phyloP scores from a whole-genome alignment of 352 stramenopile species.

The Globisporangium iwayamae region DNA sequence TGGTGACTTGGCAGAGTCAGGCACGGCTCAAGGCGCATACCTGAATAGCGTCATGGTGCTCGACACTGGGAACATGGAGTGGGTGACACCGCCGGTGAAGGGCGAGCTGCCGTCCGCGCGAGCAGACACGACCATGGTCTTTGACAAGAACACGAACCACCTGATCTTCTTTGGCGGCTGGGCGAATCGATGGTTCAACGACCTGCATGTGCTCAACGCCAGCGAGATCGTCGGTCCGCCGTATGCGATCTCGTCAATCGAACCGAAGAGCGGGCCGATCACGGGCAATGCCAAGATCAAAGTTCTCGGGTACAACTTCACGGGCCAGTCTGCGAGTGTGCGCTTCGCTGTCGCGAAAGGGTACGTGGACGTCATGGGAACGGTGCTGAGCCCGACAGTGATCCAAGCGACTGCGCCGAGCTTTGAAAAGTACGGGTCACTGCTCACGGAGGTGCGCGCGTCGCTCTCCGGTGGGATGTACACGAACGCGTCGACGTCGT shows the following conservation, averaged over 20 bases:
- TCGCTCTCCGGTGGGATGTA: slow-evolving; percentile 89
- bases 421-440: slow-evolving; percentile 92
- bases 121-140: slow-evolving; percentile 92
- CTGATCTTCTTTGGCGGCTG: slow-evolving; percentile 96
- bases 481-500: slow-evolving; percentile 87
- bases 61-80: slow-evolving; percentile 88
- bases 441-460: slow-evolving; percentile 87
- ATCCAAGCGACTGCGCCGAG: slow-evolving; percentile 91
- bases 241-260: slow-evolving; percentile 92
- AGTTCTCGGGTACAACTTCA: slow-evolving; percentile 92
- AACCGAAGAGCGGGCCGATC: slow-evolving; percentile 91
- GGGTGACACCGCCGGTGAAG: slow-evolving; percentile 56
- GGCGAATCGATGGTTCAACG: slow-evolving; percentile 94
- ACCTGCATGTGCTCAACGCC: slow-evolving; percentile 92
- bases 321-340: slow-evolving; percentile 75
- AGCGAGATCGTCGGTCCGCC: slow-evolving; percentile 94
- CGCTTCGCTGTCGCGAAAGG: slow-evolving; percentile 93
- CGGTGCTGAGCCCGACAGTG: slow-evolving; percentile 80
- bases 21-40: slow-evolving; percentile 85
- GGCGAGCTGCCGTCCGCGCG: slow-evolving; percentile 84
- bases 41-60: slow-evolving; percentile 90
- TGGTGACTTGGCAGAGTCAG: slow-evolving; percentile 87
- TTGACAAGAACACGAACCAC: slow-evolving; percentile 87
- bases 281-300: slow-evolving; percentile 91
- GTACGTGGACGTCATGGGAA: slow-evolving; percentile 88